A percentile compares a stretch with the other conserved stretches of the same genome.
Evolutionary conservation across 164 flowering plant species (phyloP).

Genomic region (Dillenia suffruticosa): DNA sequence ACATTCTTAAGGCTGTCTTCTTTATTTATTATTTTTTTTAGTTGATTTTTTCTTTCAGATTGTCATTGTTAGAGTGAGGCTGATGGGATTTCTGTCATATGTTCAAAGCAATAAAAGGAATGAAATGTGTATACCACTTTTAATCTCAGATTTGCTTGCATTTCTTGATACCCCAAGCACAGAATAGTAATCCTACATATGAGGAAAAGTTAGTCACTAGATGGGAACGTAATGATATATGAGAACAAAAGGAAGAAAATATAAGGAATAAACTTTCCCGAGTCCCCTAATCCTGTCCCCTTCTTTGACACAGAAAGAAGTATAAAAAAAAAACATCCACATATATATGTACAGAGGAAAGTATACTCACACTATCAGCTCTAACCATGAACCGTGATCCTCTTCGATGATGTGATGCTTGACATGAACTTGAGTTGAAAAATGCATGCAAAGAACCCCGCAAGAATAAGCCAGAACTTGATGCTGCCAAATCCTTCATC

Average conservation of each 20-base stretch:
- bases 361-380: constrained; percentile 66
- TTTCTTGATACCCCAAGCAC: constrained; percentile 82
- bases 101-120: background rate
- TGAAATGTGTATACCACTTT: constrained; percentile 57
- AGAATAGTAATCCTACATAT: constrained; percentile 69
- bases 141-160: constrained; percentile 88
- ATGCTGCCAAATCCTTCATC: constrained; percentile 36
- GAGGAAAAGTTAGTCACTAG: constrained; percentile 1
- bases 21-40: no score
- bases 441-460: constrained; percentile 38
- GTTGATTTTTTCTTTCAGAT: no score
- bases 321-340: no score
- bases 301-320: no score
- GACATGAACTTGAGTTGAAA: constrained; percentile 30
- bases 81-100: no score
- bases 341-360: no score
- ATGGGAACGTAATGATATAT: background rate
- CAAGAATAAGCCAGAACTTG: constrained; percentile 48
- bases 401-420: constrained; percentile 29
- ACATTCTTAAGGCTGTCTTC: no score
- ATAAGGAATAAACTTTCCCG: background rate
- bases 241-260: background rate
- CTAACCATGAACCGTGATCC: constrained; percentile 63
- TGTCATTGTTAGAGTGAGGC: no score
- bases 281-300: no score